phyloP scores from a whole-genome alignment of 176 grass and related monocot species.

The Musa acuminata region DNA sequence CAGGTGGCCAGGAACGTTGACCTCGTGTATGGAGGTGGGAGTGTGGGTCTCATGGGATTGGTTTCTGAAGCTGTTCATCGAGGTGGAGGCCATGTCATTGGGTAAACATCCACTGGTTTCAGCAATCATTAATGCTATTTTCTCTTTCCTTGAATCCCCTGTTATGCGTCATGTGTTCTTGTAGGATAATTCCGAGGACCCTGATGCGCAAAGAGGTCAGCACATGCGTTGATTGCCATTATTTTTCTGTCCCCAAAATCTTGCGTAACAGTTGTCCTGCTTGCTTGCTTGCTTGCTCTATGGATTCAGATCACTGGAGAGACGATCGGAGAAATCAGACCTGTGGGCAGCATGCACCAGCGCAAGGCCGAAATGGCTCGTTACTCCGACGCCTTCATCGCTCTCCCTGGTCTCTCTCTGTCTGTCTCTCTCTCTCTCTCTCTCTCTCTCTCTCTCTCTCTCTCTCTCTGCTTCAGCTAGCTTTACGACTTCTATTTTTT shows the following conservation, averaged over 20 bases:
- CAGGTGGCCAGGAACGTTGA: constrained; percentile 68
- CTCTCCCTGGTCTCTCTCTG: constrained; percentile 39
- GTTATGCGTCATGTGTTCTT: neutral
- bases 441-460: too few relatives aligned
- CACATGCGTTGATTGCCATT: neutral
- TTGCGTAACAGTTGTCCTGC: too few relatives aligned
- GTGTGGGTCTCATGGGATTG: constrained; percentile 82
- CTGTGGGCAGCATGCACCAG: constrained; percentile 56
- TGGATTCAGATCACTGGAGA: constrained; percentile 55
- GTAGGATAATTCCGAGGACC: constrained; percentile 58
- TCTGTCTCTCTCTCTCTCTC: too few relatives aligned
- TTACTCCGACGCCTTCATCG: constrained; percentile 77
- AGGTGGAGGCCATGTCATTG: constrained; percentile 75
- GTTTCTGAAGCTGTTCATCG: constrained; percentile 78
- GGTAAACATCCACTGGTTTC: constrained; percentile 21
- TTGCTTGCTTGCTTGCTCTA: neutral
- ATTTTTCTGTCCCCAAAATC: too few relatives aligned
- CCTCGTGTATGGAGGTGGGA: constrained; percentile 80
- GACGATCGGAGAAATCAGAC: constrained; percentile 69
- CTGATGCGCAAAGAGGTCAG: constrained; percentile 81
- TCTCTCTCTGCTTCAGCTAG: neutral
- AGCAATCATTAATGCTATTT: neutral
- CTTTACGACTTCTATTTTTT: too few relatives aligned
- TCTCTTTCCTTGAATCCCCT: neutral
- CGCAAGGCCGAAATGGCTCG: constrained; percentile 91